Evolutionary conservation across 495 filamentous ascomycete species (phyloP).

Genomic region (Penicillium odoratum): DNA sequence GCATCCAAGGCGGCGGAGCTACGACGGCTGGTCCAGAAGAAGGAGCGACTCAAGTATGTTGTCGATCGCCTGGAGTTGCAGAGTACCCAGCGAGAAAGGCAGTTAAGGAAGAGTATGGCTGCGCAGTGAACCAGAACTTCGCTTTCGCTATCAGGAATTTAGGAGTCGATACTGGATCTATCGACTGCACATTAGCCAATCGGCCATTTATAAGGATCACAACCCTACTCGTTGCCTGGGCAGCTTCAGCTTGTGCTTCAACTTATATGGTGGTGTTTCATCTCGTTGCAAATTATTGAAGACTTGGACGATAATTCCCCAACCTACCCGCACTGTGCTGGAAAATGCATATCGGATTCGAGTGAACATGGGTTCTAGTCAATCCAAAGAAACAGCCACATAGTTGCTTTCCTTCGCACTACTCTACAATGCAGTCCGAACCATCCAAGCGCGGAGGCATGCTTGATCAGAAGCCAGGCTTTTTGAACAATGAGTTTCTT

Average conservation of each 20-base stretch:
- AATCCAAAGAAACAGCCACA: not conserved
- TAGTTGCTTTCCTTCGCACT: not conserved
- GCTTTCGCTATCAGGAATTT: not conserved
- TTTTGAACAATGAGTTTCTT: not conserved
- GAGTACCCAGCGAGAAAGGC: constrained; percentile 64
- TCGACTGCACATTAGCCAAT: not conserved
- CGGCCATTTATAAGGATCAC: not conserved
- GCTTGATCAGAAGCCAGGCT: not conserved
- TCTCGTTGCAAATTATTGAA: too few relatives aligned
- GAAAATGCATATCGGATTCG: not conserved
- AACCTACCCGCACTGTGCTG: not conserved
- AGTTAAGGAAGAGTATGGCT: constrained; percentile 80
- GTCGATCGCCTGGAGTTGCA: constrained; percentile 73
- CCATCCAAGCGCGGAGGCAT: not conserved
- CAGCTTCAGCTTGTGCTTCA: not conserved
- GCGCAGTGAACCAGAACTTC: constrained; percentile 32
- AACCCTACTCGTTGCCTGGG: not conserved
- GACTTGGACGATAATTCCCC: not conserved
- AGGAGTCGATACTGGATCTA: not conserved
- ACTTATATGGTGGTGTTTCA: too few relatives aligned
- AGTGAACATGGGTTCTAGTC: not conserved
- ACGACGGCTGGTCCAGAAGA: constrained; percentile 68
- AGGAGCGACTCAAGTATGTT: constrained; percentile 74
- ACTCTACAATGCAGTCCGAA: not conserved
- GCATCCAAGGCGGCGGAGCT: constrained; percentile 60